Conservation (phyloP, 768 basidiomycete genomes). For the Agrocybe praecox region DNA sequence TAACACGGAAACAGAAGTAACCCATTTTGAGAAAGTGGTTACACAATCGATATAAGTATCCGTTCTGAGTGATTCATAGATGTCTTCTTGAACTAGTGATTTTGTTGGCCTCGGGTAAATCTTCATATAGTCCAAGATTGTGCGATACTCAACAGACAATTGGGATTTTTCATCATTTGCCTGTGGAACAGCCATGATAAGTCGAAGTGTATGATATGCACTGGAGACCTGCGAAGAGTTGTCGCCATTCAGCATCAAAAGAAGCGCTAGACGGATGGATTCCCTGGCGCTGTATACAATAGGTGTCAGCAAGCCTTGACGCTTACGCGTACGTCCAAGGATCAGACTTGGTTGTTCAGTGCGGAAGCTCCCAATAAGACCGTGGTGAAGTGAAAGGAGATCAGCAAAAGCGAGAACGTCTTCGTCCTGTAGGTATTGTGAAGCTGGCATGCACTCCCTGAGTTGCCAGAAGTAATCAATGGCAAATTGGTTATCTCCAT, state of each 20-base stretch:
- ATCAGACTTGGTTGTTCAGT: conserved; percentile 48
- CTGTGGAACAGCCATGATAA: conserved; percentile 46
- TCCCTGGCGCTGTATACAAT: conserved; percentile 39
- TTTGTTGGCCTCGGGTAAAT: conserved; percentile 41
- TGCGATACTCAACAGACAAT: conserved; percentile 39
- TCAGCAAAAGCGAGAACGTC: conserved; percentile 76
- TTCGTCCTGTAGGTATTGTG: conserved; percentile 55
- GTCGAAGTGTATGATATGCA: conserved; percentile 69
- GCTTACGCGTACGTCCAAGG: conserved; percentile 36
- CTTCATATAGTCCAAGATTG: conserved; percentile 52
- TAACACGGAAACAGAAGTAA: conserved; percentile 55
- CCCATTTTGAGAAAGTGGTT: conserved; percentile 62
- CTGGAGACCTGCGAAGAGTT: conserved; percentile 49
- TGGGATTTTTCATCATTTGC: conserved; percentile 26
- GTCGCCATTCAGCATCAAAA: conserved; percentile 59
- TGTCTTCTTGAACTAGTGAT: conserved; percentile 28
- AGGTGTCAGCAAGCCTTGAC: conserved; percentile 11
- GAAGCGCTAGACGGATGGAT: conserved; percentile 53
- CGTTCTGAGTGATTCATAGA: conserved; percentile 39
- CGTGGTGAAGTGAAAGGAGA: conserved; percentile 59
- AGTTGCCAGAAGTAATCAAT: conserved; percentile 80
- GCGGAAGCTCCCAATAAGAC: conserved; percentile 63
- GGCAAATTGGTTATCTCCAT: conserved; percentile 49
- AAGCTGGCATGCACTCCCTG: conserved; percentile 72
- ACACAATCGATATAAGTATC: conserved; percentile 40